Evolutionary conservation across 257 asterid genomes (phyloP).

Genomic region (Jacaranda mimosifolia): DNA sequence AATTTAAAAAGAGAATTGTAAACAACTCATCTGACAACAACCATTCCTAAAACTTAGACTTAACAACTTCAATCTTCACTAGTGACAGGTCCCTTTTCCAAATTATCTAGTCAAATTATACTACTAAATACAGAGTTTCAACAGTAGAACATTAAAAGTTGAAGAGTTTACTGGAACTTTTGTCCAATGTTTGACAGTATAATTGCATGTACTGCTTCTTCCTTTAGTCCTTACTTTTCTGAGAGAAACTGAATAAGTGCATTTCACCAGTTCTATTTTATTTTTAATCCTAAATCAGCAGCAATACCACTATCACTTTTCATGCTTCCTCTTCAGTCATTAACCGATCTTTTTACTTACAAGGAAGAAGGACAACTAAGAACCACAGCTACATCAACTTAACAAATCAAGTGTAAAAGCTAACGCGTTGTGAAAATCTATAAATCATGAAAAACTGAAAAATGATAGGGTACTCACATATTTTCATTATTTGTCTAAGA

Average conservation of each 20-base stretch:
- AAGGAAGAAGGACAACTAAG: neutral
- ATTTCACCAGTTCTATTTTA: neutral
- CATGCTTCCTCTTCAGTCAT: neutral
- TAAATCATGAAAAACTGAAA: neutral
- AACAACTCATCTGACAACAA: neutral
- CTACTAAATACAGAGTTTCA: neutral
- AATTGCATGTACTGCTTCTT: neutral
- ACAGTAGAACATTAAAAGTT: neutral
- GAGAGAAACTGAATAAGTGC: neutral
- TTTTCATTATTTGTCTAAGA: too few relatives aligned
- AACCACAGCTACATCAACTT: neutral
- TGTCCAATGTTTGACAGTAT: neutral
- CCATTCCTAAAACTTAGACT: neutral
- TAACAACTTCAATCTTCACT: neutral
- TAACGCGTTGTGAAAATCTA: too few relatives aligned
- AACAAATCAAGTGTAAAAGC: neutral
- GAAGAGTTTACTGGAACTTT: neutral
- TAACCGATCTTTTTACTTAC: neutral
- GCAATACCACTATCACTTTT: neutral
- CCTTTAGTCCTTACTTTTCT: neutral
- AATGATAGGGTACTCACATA: too few relatives aligned
- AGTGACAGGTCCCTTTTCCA: neutral
- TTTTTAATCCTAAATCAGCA: neutral
- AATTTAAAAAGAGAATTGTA: neutral
- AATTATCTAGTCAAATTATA: conserved; percentile 9